Conservation (phyloP, 768 basidiomycete species). For the Panellus pusillus region DNA sequence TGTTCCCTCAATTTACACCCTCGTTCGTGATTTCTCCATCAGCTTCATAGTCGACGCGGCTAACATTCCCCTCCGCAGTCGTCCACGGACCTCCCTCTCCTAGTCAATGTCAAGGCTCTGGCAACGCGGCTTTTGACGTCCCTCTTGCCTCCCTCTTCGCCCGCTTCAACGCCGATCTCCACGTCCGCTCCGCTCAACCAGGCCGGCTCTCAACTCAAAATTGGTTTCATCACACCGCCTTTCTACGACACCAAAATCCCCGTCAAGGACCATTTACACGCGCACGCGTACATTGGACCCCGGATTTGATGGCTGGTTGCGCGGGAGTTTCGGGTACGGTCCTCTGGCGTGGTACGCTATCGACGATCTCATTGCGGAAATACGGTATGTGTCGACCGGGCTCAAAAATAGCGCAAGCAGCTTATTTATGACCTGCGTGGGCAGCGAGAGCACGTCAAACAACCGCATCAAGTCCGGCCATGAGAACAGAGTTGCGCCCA, state of each 20-base stretch:
- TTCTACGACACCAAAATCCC: constrained; percentile 79
- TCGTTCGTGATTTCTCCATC: constrained; percentile 45
- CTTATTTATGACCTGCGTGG: neutral
- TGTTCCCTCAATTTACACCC: constrained; percentile 74
- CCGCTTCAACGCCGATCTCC: constrained; percentile 35
- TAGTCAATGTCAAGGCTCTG: constrained; percentile 60
- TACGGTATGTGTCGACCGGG: constrained; percentile 50
- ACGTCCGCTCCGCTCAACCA: constrained; percentile 33
- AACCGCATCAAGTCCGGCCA: constrained; percentile 84
- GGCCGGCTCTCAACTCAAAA: constrained; percentile 46
- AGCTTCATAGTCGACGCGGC: constrained; percentile 1
- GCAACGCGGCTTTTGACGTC: constrained; percentile 56
- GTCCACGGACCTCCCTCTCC: constrained; percentile 72
- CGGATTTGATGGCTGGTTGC: constrained; percentile 71
- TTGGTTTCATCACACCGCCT: constrained; percentile 79
- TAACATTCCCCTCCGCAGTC: constrained; percentile 43
- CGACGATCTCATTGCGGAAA: constrained; percentile 80
- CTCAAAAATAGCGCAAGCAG: neutral
- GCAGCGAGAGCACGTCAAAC: constrained; percentile 79
- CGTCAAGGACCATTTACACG: constrained; percentile 76
- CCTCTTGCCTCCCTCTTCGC: constrained; percentile 36
- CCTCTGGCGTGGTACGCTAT: constrained; percentile 74
- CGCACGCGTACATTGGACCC: constrained; percentile 70
- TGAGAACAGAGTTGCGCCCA: constrained; percentile 61
- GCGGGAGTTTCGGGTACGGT: constrained; percentile 60